Evolutionary conservation across 2,329 filamentous ascomycete genomes (phyloP), one percentile per base, ranked within the genome.

Genomic region (Colletotrichum musae): DNA sequence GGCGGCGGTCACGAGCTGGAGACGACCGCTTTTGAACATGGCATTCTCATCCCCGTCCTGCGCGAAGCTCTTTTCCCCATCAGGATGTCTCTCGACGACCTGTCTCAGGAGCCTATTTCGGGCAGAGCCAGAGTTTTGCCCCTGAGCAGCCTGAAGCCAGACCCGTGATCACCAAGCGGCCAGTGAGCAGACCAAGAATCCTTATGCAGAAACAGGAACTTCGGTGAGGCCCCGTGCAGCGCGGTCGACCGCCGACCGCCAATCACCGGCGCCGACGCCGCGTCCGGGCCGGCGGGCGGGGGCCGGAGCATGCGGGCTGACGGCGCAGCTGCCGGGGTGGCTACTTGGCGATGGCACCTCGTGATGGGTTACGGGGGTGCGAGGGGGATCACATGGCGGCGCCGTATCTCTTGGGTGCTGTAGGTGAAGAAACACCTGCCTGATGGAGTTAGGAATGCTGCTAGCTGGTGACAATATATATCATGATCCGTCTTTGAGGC

Each of bases 201-300:
- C 21, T 18, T 16, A 48, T 50, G 47, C 47, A 52, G 32, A n/a
- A 16, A n/a, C 26, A 36, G 3, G 58, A 52, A 15, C 18, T n/a
- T 60, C 12, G 32, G 21, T 15, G 13, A 43, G 10, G 10, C 13
- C 39, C 47, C 47, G 45, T 64, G 59, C 64, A 41, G 39, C 24
- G 32, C 52, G 47, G 43, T 45, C 26, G 24, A 9, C n/a, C 9
- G 9, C 52, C 26, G 64, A 16, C 26, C 51, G 26, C 64, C 64
- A 68, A 68, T 68, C 59, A 68, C 43, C 59, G 64, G 59, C 41
- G 18, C 12, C 36, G 51, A 16, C 36, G 41, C 64, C 58, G 64
- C 48, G 28, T 24, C 61, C 41, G 56, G 53, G 9, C 39, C 59
- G 61, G 48, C 41, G 41, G 18, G 53, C n/a, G 54, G 47, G 32